A percentile compares a stretch with the other conserved stretches of the same genome.
phyloP scores from a whole-genome alignment of 2,329 filamentous ascomycete species.

The Thyridium curvatum region DNA sequence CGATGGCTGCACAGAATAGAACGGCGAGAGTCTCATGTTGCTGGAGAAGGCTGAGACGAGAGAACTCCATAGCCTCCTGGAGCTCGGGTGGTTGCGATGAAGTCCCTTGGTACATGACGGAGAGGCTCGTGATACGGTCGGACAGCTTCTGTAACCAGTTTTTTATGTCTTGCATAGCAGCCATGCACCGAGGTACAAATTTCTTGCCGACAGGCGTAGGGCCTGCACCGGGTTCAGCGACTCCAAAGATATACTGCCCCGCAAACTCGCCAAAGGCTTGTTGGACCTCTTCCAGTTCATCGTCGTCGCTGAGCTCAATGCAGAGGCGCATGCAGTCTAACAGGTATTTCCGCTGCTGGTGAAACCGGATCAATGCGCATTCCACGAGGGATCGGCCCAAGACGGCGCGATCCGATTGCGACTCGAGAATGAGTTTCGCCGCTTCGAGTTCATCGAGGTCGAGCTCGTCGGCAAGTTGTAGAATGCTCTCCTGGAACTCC shows the following conservation, averaged over 20 bases:
- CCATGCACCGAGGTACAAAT: slow-evolving; percentile 69
- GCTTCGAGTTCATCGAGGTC: slow-evolving; percentile 87
- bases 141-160: slow-evolving; percentile 67
- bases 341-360: slow-evolving; percentile 75
- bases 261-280: slow-evolving; percentile 47
- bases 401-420: slow-evolving; percentile 60
- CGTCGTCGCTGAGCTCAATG: slow-evolving; percentile 61
- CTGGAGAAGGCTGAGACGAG: slow-evolving; percentile 71
- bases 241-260: slow-evolving; percentile 51
- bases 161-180: slow-evolving; percentile 70
- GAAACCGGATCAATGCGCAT: slow-evolving; percentile 79
- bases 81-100: slow-evolving; percentile 50
- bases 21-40: slow-evolving; percentile 86
- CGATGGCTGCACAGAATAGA: slow-evolving; percentile 74
- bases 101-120: slow-evolving; percentile 63
- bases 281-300: slow-evolving; percentile 42
- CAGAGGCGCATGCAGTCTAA: slow-evolving; percentile 80
- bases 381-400: slow-evolving; percentile 70
- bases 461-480: slow-evolving; percentile 80
- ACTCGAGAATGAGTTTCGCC: slow-evolving; percentile 67
- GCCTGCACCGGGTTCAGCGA: slow-evolving; percentile 32
- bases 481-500: slow-evolving; percentile 75
- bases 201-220: slow-evolving; percentile 41
- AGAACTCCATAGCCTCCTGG: slow-evolving; percentile 73
- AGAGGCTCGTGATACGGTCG: slow-evolving; percentile 70